phyloP scores from a whole-genome alignment of 164 flowering plant species.

The Stephania cephalantha region DNA sequence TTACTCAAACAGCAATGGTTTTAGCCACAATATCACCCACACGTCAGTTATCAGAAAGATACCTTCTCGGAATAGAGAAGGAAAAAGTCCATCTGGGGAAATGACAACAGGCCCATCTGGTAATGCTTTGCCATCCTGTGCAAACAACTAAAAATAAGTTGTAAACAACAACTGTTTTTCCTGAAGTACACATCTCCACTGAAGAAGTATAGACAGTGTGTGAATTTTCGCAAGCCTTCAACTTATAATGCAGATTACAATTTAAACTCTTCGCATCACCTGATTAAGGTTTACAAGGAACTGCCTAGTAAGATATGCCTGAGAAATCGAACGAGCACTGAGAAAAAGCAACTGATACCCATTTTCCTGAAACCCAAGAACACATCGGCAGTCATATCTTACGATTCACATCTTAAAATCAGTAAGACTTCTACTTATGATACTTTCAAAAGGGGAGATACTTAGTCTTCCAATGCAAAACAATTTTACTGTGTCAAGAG shows the following conservation, averaged over 20 bases:
- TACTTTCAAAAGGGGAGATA: not conserved
- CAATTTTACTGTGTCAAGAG: not conserved
- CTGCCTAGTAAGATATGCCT: conserved; percentile 76
- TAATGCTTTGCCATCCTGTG: conserved; percentile 86
- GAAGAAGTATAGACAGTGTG: not conserved
- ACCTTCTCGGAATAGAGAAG: conserved; percentile 95
- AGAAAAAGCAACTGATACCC: conserved; percentile 92
- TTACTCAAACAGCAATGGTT: not conserved
- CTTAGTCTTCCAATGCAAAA: not conserved
- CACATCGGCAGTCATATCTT: not conserved
- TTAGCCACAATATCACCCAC: not conserved
- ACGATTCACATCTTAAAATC: not conserved
- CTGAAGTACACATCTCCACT: not conserved
- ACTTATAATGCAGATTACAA: not conserved
- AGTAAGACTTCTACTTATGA: not conserved
- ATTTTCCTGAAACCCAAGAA: conserved; percentile 60
- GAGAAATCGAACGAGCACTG: conserved; percentile 96
- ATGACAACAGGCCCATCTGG: conserved; percentile 98
- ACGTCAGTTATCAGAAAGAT: conserved; percentile 6
- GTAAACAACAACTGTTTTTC: not conserved
- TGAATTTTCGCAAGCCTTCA: not conserved
- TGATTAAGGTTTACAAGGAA: conserved; percentile 87
- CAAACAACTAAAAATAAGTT: conserved; percentile 8
- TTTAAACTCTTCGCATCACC: conserved; percentile 30
- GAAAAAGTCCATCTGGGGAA: conserved; percentile 99